These are phyloP conservation scores for Kewa caespitosa DNA, from an alignment of 179 eudicot species.

Conservation along the genomic window DNA sequence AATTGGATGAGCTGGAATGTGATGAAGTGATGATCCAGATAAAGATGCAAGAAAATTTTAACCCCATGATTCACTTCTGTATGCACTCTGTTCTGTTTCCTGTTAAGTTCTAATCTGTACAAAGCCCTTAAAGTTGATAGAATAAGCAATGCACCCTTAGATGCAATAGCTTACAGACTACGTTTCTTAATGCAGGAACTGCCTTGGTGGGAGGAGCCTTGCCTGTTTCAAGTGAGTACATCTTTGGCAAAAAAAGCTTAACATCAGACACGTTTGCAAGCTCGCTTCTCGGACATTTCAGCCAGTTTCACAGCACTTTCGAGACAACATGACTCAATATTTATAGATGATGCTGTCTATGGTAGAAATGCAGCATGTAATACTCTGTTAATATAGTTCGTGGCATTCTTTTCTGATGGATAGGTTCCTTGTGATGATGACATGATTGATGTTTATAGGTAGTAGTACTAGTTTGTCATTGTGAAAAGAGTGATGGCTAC, in stretches of 20 bases:
- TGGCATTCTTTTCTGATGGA: constrained; percentile 21
- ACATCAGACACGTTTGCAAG: constrained; percentile 1
- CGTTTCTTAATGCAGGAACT: constrained; percentile 44
- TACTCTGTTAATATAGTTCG: constrained; percentile 34
- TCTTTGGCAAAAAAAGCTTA: not conserved
- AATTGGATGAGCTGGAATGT: too few species aligned
- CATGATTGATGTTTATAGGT: constrained; percentile 9
- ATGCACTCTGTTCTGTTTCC: too few species aligned
- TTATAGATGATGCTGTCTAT: constrained; percentile 29
- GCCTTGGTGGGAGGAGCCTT: constrained; percentile 44
- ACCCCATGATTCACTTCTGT: too few species aligned
- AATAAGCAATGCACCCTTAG: not conserved
- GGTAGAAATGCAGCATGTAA: constrained; percentile 22
- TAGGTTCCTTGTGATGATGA: constrained; percentile 11
- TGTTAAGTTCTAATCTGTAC: too few species aligned
- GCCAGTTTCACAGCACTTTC: not conserved
- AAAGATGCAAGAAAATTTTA: too few species aligned
- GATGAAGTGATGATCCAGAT: too few species aligned
- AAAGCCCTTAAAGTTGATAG: too few species aligned
- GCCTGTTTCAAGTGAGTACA: constrained; percentile 44
- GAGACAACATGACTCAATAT: not conserved
- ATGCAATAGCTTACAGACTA: not conserved
- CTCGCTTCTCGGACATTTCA: not conserved
- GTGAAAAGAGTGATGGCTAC: too few species aligned
- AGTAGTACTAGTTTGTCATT: not conserved